Percentiles rank a stretch among this genome's conserved stretches.
phyloP scores from a whole-genome alignment of 2,329 filamentous ascomycete species.

The Talaromyces sp. region DNA sequence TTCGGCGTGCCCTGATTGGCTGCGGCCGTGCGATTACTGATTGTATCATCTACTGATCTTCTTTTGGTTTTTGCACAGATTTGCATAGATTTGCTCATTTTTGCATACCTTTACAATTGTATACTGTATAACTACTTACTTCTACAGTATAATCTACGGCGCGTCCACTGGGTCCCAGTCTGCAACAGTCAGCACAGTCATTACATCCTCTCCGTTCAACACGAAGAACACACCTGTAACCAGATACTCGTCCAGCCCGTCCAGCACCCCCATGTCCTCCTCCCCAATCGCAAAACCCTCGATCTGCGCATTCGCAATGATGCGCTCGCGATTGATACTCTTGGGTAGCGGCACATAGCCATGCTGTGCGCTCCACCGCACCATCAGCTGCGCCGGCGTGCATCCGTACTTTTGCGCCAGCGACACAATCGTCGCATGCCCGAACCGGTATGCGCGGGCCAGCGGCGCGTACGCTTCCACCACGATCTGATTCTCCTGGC shows the following conservation, averaged over 20 bases:
- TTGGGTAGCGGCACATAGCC: slow-evolving; percentile 69
- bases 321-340: slow-evolving; percentile 57
- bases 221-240: slow-evolving; percentile 57
- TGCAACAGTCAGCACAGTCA: background rate
- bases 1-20: background rate
- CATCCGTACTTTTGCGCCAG: slow-evolving; percentile 64
- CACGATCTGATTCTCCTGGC: slow-evolving; percentile 60
- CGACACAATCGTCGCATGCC: slow-evolving; percentile 55
- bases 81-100: background rate
- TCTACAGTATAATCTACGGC: slow-evolving; percentile 2
- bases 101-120: background rate
- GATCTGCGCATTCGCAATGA: slow-evolving; percentile 60
- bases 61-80: background rate
- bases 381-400: slow-evolving; percentile 66
- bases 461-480: slow-evolving; percentile 78
- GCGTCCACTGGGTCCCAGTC: slow-evolving; percentile 20
- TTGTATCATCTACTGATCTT: background rate
- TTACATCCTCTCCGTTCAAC: background rate
- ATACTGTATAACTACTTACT: too few species aligned
- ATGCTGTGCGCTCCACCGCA: slow-evolving; percentile 74
- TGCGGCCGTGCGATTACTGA: background rate
- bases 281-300: slow-evolving; percentile 49
- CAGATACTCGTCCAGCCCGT: slow-evolving; percentile 63
- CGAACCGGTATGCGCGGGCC: slow-evolving; percentile 64
- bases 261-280: slow-evolving; percentile 59